Evolutionary conservation across 1,284 basidiomycete species (phyloP).

Genomic region (Rhodotorula sp.): DNA sequence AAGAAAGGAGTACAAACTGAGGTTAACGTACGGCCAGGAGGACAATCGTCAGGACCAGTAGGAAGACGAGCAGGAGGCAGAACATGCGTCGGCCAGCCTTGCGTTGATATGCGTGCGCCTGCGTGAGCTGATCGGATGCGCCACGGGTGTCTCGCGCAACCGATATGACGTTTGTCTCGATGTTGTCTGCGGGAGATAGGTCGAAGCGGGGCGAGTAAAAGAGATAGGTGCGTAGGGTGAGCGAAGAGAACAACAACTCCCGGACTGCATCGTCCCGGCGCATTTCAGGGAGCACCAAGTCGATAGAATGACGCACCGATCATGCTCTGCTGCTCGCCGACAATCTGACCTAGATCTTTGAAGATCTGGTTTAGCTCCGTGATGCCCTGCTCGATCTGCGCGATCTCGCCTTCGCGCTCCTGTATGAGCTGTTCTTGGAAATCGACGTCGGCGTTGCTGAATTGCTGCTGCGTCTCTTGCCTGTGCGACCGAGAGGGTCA

Average conservation of each 20-base stretch:
- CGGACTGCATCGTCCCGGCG: not conserved
- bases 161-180: slow-evolving; percentile 88
- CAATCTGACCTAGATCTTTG: slow-evolving; percentile 89
- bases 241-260: not conserved
- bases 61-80: slow-evolving; percentile 76
- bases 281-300: too few species aligned
- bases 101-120: slow-evolving; percentile 90
- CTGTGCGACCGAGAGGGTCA: not conserved
- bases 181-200: slow-evolving; percentile 74
- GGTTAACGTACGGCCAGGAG: slow-evolving; percentile 68
- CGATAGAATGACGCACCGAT: slow-evolving; percentile 62
- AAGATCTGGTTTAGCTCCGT: slow-evolving; percentile 97
- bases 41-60: slow-evolving; percentile 85
- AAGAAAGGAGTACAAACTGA: too few species aligned
- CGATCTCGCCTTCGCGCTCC: slow-evolving; percentile 91
- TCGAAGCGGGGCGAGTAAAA: too few species aligned
- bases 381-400: slow-evolving; percentile 95
- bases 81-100: slow-evolving; percentile 86
- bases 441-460: slow-evolving; percentile 78
- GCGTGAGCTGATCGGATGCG: slow-evolving; percentile 81
- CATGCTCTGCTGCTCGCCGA: slow-evolving; percentile 92
- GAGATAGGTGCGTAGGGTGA: too few species aligned
- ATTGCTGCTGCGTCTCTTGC: slow-evolving; percentile 34
- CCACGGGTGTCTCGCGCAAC: slow-evolving; percentile 79
- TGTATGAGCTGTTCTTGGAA: slow-evolving; percentile 95